Conservation (phyloP, 176 grass and related monocot genomes). For the Coix lacrymajobi region DNA sequence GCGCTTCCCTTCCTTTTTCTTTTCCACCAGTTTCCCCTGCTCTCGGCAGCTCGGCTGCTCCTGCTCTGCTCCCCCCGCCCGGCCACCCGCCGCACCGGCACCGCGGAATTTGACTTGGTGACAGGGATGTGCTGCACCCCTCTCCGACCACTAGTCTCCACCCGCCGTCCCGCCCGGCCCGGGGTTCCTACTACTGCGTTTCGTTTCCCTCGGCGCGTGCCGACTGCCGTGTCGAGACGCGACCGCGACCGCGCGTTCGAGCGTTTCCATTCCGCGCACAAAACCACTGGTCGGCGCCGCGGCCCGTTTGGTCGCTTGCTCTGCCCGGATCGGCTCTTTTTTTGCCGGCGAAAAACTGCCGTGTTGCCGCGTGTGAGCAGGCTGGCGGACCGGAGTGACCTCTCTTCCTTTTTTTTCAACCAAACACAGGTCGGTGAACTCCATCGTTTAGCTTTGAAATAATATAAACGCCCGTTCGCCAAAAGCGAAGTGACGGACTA, state of each 20-base stretch:
- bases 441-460: neutral
- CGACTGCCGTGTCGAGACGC: neutral
- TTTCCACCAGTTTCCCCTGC: neutral
- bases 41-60: no score
- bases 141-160: neutral
- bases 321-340: neutral
- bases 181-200: neutral
- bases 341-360: neutral
- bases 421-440: neutral
- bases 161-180: neutral
- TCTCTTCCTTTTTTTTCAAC: neutral
- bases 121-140: constrained; percentile 13
- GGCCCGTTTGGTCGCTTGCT: neutral
- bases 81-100: neutral
- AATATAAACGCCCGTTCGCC: no score
- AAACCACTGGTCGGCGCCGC: neutral
- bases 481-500: neutral
- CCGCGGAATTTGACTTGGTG: constrained; percentile 19
- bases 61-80: neutral
- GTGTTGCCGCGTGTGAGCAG: neutral
- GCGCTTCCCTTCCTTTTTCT: neutral
- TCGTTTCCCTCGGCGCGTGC: neutral
- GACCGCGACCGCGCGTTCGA: neutral
- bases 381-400: neutral
- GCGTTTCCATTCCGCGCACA: neutral